phyloP scores from a whole-genome alignment of 192 early-diverging fungal genomes.

The Geranomyces michiganensis region DNA sequence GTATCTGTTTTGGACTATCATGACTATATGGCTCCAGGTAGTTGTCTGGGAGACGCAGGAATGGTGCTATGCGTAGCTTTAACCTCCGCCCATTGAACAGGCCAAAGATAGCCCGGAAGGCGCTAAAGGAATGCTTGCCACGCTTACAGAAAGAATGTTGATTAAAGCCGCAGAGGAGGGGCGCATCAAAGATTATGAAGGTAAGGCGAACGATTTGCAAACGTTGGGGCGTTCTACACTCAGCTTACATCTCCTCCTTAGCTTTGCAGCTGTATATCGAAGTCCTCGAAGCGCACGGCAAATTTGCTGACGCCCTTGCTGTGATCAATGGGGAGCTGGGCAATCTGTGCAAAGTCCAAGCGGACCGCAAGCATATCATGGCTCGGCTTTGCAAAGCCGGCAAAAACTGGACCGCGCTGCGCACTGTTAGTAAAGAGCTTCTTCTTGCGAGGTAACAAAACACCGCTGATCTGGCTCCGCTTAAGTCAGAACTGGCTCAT shows the following conservation, averaged over 20 bases:
- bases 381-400: constrained; percentile 41
- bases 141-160: constrained; percentile 84
- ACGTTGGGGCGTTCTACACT: not conserved
- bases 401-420: constrained; percentile 8
- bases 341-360: constrained; percentile 69
- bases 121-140: constrained; percentile 3
- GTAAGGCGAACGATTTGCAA: constrained; percentile 11
- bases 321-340: constrained; percentile 64
- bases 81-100: not conserved
- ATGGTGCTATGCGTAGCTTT: no score
- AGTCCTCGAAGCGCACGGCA: constrained; percentile 71
- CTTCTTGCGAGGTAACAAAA: constrained; percentile 15
- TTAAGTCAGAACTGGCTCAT: constrained; percentile 19
- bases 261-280: constrained; percentile 77
- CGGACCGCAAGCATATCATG: constrained; percentile 58
- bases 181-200: constrained; percentile 69
- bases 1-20: constrained; percentile 88
- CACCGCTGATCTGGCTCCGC: not conserved
- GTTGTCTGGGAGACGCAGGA: no score
- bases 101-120: constrained; percentile 10
- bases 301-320: constrained; percentile 65
- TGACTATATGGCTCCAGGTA: constrained; percentile 79
- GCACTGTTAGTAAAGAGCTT: constrained; percentile 34
- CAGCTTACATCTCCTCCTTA: constrained; percentile 20
- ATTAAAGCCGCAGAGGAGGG: constrained; percentile 72